phyloP scores from a whole-genome alignment of 331 rosid genomes.

The Phaseolus coccineus region DNA sequence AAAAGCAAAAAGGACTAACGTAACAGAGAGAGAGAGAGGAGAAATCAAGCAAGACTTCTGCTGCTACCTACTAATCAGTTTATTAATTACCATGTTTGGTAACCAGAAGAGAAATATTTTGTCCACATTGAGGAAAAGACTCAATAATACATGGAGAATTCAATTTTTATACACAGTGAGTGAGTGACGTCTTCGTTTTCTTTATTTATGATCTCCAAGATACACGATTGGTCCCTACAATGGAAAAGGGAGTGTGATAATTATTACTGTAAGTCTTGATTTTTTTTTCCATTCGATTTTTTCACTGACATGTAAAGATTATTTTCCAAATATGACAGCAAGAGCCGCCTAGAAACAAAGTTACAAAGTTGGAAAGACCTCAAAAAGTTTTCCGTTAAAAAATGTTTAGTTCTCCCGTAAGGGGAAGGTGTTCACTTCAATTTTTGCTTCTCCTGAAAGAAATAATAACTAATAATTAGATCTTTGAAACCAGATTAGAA shows the following conservation, averaged over 20 bases:
- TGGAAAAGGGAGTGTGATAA: background rate
- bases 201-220: background rate
- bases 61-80: background rate
- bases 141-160: background rate
- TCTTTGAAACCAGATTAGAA: background rate
- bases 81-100: constrained; percentile 10
- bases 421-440: constrained; percentile 11
- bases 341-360: background rate
- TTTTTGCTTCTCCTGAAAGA: background rate
- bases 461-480: background rate
- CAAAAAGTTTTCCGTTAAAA: constrained; percentile 22
- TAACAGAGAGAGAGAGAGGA: background rate
- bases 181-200: background rate
- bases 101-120: background rate
- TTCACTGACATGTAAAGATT: background rate
- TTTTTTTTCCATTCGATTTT: background rate
- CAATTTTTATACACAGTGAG: no score
- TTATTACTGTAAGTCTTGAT: background rate
- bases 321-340: constrained; percentile 14
- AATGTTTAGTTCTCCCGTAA: background rate
- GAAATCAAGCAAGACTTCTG: background rate
- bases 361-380: background rate
- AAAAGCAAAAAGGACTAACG: constrained; percentile 3
- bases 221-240: background rate
- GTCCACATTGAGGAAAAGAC: background rate